A percentile compares a stretch with the other conserved stretches of the same genome.
phyloP scores from a whole-genome alignment of 2,329 filamentous ascomycete species.

The Kalmusia sp. region DNA sequence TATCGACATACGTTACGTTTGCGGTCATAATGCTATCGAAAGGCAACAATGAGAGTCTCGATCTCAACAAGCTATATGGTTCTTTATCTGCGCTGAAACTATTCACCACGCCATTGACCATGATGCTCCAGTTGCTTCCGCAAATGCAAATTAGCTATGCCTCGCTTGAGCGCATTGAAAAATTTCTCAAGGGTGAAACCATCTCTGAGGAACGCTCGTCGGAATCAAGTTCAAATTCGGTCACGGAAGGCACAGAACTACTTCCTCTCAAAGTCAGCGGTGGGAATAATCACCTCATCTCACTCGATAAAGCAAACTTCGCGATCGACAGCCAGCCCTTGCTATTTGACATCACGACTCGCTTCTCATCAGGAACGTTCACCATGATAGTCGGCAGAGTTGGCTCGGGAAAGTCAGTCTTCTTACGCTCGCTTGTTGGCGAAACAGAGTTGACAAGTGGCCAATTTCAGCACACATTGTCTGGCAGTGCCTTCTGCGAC shows the following conservation, averaged over 20 bases:
- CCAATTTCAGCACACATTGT: constrained; percentile 10
- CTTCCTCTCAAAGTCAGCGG: background rate
- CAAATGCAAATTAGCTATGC: constrained; percentile 22
- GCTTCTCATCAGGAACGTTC: constrained; percentile 6
- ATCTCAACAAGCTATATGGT: constrained; percentile 29
- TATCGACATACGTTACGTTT: constrained; percentile 28
- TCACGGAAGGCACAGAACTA: background rate
- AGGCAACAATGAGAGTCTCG: constrained; percentile 10
- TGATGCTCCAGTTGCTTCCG: constrained; percentile 24
- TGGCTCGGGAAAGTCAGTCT: constrained; percentile 42
- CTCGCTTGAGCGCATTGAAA: constrained; percentile 19
- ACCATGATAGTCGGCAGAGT: constrained; percentile 21
- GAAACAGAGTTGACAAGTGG: constrained; percentile 20
- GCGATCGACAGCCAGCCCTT: constrained; percentile 12
- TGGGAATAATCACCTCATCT: background rate
- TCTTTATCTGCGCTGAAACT: constrained; percentile 35
- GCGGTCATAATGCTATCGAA: constrained; percentile 22
- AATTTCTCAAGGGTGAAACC: background rate
- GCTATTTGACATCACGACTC: constrained; percentile 9
- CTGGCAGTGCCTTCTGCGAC: constrained; percentile 32
- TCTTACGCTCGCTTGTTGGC: constrained; percentile 31
- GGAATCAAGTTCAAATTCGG: background rate
- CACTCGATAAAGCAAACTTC: constrained; percentile 7
- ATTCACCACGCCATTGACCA: constrained; percentile 27
- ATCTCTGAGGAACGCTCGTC: background rate